Evolutionary conservation across 208 protist genomes (phyloP).

Genomic region (Acanthamoeba divionensis): DNA sequence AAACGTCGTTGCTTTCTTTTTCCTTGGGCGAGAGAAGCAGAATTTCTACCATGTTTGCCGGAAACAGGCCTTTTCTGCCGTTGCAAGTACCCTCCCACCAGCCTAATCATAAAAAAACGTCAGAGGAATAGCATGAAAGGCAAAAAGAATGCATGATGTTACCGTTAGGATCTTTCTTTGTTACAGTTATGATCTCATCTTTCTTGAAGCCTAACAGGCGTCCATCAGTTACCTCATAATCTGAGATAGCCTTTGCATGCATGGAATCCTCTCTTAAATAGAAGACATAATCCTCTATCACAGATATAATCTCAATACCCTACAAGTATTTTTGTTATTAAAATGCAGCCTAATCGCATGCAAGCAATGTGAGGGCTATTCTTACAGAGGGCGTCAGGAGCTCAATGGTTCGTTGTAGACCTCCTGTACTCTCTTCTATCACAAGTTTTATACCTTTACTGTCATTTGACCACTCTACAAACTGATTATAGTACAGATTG

Average conservation of each 20-base stretch:
- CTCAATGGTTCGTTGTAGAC: neutral
- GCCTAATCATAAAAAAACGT: neutral
- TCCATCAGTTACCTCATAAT: conserved; percentile 35
- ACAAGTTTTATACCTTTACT: neutral
- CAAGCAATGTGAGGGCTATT: neutral
- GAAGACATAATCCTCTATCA: conserved; percentile 36
- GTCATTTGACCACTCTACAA: neutral
- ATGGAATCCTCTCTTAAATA: conserved; percentile 17
- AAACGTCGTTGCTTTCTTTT: conserved; percentile 1
- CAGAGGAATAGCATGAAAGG: neutral
- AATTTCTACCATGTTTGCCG: conserved; percentile 42
- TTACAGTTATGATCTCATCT: conserved; percentile 25
- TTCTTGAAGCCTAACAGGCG: conserved; percentile 41
- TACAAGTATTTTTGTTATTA: neutral
- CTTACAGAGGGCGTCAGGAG: neutral
- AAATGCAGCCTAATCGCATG: neutral
- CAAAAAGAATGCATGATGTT: neutral
- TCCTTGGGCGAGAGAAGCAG: neutral
- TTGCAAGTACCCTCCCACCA: neutral
- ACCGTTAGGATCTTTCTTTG: conserved; percentile 40
- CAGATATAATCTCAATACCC: conserved; percentile 13
- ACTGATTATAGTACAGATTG: conserved; percentile 10
- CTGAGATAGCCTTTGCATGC: conserved; percentile 34
- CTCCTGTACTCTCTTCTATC: neutral
- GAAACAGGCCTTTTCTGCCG: neutral